Evolutionary conservation across 495 filamentous ascomycete genomes (phyloP), one percentile per base, ranked within the genome.

Genomic region (Pyronema omphalodes): DNA sequence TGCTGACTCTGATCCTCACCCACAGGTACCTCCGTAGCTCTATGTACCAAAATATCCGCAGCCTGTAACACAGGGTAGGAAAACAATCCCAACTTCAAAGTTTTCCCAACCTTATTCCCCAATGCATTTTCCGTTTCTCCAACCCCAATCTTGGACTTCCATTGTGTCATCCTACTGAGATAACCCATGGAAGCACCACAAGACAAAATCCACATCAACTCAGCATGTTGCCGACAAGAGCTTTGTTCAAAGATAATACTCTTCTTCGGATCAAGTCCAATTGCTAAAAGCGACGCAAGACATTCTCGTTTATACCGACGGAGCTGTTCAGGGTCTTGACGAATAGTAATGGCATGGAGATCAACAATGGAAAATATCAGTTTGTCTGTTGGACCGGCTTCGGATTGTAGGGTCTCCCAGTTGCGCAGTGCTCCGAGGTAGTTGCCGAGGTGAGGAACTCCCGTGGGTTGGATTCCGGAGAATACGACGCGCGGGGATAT

Each of bases 391-490:
- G 70, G 57, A 0, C 66, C 53, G 0, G 79, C 70, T 12, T 71
- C 67, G 62, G 88, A 72, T 59, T 95, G 88, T 6, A 95, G 69
- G 54, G 72, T 70, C 37, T 81, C 80, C 91, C 91, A 98, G 71
- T 84, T 76, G 33, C 76, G 75, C 52, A 98, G 70, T n/a, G 91
- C 93, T 9, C 91, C 91, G 7, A 95, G 74, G 65, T 96, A 96
- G 68, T 98, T 98, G 11, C 91, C 91, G 35, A 98, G 71, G 65
- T 96, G 93, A n/a, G 91, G 93, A 8, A 93, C 70, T 4, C 88
- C 91, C 5, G 91, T 96, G 14, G 91, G 93, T 62, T 98, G 91
- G 57, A 98, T 96, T 33, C 87, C 91, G 8, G 93, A 96, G 72
- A 96, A 96, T 57, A 98, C 51, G n/a, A 54, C 52, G 2, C 23